Percentiles rank a stretch among this genome's conserved stretches.
These are phyloP conservation scores for Cytospora schulzeri DNA, from an alignment of 2,329 filamentous ascomycete species.

Conservation along the genomic window DNA sequence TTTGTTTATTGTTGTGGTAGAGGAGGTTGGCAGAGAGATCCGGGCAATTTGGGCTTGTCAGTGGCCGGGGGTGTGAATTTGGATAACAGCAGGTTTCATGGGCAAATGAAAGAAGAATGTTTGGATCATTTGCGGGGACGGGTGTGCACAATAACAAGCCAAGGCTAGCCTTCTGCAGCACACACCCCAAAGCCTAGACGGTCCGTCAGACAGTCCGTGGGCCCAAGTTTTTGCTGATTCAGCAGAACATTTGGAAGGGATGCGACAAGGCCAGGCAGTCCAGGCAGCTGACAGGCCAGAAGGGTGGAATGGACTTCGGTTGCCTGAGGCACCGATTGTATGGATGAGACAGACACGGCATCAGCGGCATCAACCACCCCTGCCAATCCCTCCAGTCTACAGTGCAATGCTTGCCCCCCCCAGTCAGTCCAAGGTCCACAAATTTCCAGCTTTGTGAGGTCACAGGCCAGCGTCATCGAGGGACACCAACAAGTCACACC, in stretches of 20 bases:
- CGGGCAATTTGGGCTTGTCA: constrained; percentile 17
- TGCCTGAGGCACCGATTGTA: not conserved
- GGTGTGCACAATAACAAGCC: not conserved
- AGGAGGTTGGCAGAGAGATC: constrained; percentile 15
- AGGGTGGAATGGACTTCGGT: not conserved
- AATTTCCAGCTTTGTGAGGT: not conserved
- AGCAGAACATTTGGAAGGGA: not conserved
- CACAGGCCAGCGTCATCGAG: constrained; percentile 1
- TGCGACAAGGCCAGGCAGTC: no score
- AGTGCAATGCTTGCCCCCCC: no score
- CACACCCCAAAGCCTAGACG: not conserved
- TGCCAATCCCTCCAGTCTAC: not conserved
- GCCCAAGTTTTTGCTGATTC: not conserved
- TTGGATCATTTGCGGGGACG: constrained; percentile 17
- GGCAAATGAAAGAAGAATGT: constrained; percentile 19
- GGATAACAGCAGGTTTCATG: constrained; percentile 14
- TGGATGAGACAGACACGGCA: not conserved
- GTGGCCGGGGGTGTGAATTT: constrained; percentile 17
- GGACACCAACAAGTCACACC: not conserved
- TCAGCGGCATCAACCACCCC: no score
- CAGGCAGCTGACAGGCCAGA: not conserved
- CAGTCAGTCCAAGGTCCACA: not conserved
- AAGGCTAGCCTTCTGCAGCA: not conserved
- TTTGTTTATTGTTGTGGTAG: constrained; percentile 16
- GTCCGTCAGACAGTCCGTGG: not conserved